These are phyloP conservation scores for Termitomyces sp. DNA, from an alignment of 768 basidiomycete genomes.

Conservation along the genomic window DNA sequence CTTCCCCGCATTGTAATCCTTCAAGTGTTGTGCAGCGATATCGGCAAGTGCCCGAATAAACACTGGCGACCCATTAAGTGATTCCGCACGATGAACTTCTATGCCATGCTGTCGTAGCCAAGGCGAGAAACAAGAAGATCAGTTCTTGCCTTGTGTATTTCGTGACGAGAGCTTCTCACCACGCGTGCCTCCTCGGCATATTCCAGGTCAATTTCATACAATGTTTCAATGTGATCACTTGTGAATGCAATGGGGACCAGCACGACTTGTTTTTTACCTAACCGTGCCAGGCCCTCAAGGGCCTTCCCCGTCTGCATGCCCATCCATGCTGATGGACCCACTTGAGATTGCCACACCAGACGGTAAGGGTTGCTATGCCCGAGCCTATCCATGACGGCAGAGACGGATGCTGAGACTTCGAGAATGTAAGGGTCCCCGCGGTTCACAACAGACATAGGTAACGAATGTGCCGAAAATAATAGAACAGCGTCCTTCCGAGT, in stretches of 20 bases:
- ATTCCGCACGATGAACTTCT: conserved; percentile 83
- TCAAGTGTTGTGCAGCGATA: conserved; percentile 78
- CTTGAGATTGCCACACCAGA: conserved; percentile 96
- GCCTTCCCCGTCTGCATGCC: conserved; percentile 94
- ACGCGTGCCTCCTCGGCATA: conserved; percentile 88
- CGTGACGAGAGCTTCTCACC: conserved; percentile 42
- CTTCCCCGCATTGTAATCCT: conserved; percentile 52
- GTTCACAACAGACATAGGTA: conserved; percentile 98
- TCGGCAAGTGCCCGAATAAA: conserved; percentile 95
- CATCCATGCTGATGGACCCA: conserved; percentile 97
- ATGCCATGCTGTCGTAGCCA: conserved; percentile 72
- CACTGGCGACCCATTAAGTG: conserved; percentile 92
- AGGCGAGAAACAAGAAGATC: conserved; percentile 6
- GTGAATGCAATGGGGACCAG: conserved; percentile 98
- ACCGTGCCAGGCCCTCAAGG: conserved; percentile 78
- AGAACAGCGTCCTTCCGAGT: conserved; percentile 74
- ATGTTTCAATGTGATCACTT: conserved; percentile 97
- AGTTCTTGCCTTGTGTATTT: conserved; percentile 8
- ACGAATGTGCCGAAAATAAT: conserved; percentile 95
- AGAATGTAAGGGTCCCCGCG: conserved; percentile 96
- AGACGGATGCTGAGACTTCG: conserved; percentile 92
- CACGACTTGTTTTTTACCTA: conserved; percentile 73
- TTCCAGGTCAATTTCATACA: conserved; percentile 95
- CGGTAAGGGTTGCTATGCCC: conserved; percentile 82
- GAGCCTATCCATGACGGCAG: conserved; percentile 89